Base-by-base conservation (phyloP, 2,329 filamentous ascomycete species). In the Arthrobotrys iridis region DNA sequence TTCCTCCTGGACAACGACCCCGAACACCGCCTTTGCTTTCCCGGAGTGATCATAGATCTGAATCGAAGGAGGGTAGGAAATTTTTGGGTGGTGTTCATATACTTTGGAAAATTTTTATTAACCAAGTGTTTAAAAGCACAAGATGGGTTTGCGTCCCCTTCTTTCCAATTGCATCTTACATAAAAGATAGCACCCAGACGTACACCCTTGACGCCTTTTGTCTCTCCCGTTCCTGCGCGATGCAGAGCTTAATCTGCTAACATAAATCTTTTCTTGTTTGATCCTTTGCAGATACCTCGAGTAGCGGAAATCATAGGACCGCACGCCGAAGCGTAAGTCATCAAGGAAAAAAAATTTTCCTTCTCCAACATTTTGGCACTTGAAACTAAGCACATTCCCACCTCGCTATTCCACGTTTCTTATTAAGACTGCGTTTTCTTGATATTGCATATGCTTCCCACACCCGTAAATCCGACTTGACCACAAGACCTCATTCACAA, bases 401-500 rank as follows among this genome's bases (percentile, higher is more conserved):
- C 43, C 52, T 58, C 60, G 15, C 28, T 63, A 8, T 58, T 74
- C 62, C 70, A 67, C 70, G 62, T 74, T 74, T 55, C 55, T 57
- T 74, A 74, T 74, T 74, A 74, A 74, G 70, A 40, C 55, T 52
- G 35, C 70, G 13, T 74, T 66, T 48, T 50, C 35, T 57, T 75
- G 58, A 75, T 75, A 67, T 75, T 75, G 63, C 71, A 75, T 75
- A 75, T 68, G 50, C 71, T 50, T 75, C 57, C 63, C 71, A 74
- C 67, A 68, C 71, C 71, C 46, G 55, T 62, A 68, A 75, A 68
- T 75, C 48, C 63, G 62, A 68, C 45, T 68, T 67, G 71, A 68
- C 63, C 71, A 75, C 71, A 75, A 75, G 71, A 75, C 63, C 58
- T 67, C 57, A 75, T 75, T 64, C 63, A 75, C 71, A 75, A 75